Evolutionary conservation across 2,329 filamentous ascomycete species (phyloP), one percentile per base, ranked within the genome.

Genomic region (Monosporascus sp.): DNA sequence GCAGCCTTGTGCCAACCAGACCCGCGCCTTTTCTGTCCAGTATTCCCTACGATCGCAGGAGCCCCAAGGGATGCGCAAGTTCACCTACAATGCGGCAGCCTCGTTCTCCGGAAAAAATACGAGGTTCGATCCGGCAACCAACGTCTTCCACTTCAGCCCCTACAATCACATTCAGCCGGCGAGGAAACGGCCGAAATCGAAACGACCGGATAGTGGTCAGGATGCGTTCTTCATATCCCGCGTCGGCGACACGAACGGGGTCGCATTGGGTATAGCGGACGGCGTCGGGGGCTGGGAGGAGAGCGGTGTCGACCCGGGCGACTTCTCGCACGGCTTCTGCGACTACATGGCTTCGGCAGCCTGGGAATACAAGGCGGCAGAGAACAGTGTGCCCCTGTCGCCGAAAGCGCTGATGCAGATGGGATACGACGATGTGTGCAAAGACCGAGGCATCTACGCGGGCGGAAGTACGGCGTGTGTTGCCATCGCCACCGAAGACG

Each of bases 231-330:
- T 99, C 72, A 87, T 94, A 62, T 83, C 88, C 65, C 83, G 85
- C 24, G 76, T 97, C n/a, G 89, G 88, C 49, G 82, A 84, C 58
- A 81, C 80, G 1, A 79, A 84, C 38, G 79, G 84, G 41, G 81
- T 96, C 11, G 90, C 92, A 1, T 87, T 99, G 61, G 94, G 90
- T 18, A 83, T 99, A 24, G 91, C 92, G 50, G 94, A 99, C 68
- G 94, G 94, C 11, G 94, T 99, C 0, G 94, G 94, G 47, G 94
- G 94, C 37, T 99, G 94, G 92, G 84, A 88, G 58, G 89, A 96
- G 62, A 93, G 88, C 39, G 91, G 91, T 45, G 87, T 99, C 50
- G 92, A 99, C 65, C 92, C 94, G 8, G 91, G 91, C 27, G 90
- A 97, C 71, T 97, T 97, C 71, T 94, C 93, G 3, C 93, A 97